Evolutionary conservation across 768 basidiomycete genomes (phyloP).

Genomic region (Austroboletus eburneus): DNA sequence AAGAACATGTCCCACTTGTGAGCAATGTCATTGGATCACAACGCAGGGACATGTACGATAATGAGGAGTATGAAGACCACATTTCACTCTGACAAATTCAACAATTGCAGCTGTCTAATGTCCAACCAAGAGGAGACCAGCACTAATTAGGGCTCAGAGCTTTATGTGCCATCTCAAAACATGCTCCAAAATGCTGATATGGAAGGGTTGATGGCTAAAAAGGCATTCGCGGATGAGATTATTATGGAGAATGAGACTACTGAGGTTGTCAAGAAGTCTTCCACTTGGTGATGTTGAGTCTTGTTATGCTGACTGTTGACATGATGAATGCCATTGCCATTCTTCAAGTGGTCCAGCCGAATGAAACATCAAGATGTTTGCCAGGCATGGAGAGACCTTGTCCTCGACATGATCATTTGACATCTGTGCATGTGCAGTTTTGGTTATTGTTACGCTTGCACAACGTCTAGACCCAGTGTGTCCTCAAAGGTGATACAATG

Average conservation of each 20-base stretch:
- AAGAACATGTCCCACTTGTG: conserved; percentile 78
- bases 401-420: conserved; percentile 95
- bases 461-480: no score
- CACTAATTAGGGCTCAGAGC: conserved; percentile 86
- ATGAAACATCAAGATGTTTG: conserved; percentile 94
- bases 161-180: conserved; percentile 89
- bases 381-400: conserved; percentile 98
- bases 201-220: conserved; percentile 71
- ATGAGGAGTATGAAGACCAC: conserved; percentile 75
- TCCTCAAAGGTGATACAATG: no score
- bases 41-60: conserved; percentile 68
- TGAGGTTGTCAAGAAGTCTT: conserved; percentile 80
- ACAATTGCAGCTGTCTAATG: conserved; percentile 72
- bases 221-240: conserved; percentile 78
- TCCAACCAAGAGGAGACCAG: conserved; percentile 72
- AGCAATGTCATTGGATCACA: conserved; percentile 79
- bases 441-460: no score
- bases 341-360: conserved; percentile 68
- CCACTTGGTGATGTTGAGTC: conserved; percentile 84
- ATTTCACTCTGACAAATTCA: conserved; percentile 71
- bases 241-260: conserved; percentile 84
- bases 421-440: conserved; percentile 80
- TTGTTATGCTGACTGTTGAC: conserved; percentile 84
- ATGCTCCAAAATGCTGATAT: conserved; percentile 90
- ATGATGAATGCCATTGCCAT: conserved; percentile 80